Evolutionary conservation across 352 stramenopile species (phyloP), one percentile per base, ranked within the genome.

Genomic region (Pythium aquatile): DNA sequence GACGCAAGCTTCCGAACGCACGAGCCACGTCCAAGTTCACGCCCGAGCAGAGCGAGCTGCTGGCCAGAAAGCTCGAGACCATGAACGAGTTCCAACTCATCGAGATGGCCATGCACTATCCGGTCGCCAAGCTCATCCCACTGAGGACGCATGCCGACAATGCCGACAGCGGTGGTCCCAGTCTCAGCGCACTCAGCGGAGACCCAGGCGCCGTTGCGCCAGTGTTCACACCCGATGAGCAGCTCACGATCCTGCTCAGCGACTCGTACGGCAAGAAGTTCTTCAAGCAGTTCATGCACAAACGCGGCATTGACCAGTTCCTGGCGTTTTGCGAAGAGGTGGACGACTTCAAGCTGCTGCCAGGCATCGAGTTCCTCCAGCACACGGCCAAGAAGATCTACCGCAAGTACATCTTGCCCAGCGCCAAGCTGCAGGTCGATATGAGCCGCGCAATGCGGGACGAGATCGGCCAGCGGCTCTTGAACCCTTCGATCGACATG

Each of bases 301-400:
- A 77, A 37, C 77, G 83, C 39, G 76, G 79, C 9, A 70, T 87
- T 30, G 82, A 91, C 16, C 77, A 85, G 13, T 72, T 84, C 32
- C 74, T 92, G n/a, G 83, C 81, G 6, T 90, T 92, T 48, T 89
- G 79, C 35, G 77, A 89, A 52, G 79, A 92, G 69, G 78, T 92
- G 3, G 81, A 90, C 13, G 83, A 92, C 58, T 92, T 90, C 32
- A 92, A 92, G 52, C 58, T 92, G 47, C 56, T 93, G 10, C 81
- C 85, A 4, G 85, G 85, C 30, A 91, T 93, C 61, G 85, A 94
- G 63, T 94, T 86, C 57, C 73, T 94, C 24, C 85, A 94, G 67
- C 85, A 92, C 63, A 87, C 80, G 20, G 85, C 85, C 61, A 91
- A 90, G 69, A 94, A 94, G 66, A 89, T 94, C 58, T 93, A 90